Evolutionary conservation across 306 rosid genomes (phyloP), one percentile per base, ranked within the genome.

Genomic region (Prinsepia uniflora): DNA sequence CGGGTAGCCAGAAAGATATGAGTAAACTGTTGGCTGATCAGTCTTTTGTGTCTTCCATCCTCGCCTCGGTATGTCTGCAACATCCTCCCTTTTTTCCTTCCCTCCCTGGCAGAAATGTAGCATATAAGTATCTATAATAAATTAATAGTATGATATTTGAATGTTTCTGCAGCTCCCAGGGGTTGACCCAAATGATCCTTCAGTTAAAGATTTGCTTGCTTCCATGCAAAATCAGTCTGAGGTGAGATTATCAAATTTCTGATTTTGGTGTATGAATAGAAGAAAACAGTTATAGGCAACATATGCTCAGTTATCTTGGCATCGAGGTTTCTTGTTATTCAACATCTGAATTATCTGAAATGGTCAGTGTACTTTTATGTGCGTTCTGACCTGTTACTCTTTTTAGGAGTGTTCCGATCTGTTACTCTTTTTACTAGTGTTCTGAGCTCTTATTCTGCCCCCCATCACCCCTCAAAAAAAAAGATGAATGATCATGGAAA

Each of bases 121-220:
- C 68, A 73, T 70, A 19, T 68, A 79, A 68, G 67, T 44, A 24
- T 72, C 40, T 75, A 7, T 42, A 45, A 56, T 65, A 72, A 59
- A 58, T 65, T 40, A 58, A 22, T 60, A 46, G 63, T 64, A 65
- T 72, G 30, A 20, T 78, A 45, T 65, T 71, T 69, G 48, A 68
- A 67, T 80, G 67, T 68, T 80, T 76, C 63, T 78, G 86, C 87
- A 95, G 99, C 99, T 95, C 89, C 99, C 99, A 3, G 99, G 97
- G 42, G 99, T 95, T 68, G 97, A 95, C 67, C 96, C 97, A 73
- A 91, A 95, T 72, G 99, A 95, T 72, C 96, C 92, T 30, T 89
- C 97, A 8, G 99, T 95, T 74, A 91, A 90, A 81, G 97, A 95
- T 77, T 88, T 95, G 77, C 90, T 95, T 71, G 96, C 97, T 75